A percentile compares a stretch with the other conserved stretches of the same genome.
Evolutionary conservation across 192 early-diverging fungal species (phyloP).

Genomic region (Umbelopsis vinacea): DNA sequence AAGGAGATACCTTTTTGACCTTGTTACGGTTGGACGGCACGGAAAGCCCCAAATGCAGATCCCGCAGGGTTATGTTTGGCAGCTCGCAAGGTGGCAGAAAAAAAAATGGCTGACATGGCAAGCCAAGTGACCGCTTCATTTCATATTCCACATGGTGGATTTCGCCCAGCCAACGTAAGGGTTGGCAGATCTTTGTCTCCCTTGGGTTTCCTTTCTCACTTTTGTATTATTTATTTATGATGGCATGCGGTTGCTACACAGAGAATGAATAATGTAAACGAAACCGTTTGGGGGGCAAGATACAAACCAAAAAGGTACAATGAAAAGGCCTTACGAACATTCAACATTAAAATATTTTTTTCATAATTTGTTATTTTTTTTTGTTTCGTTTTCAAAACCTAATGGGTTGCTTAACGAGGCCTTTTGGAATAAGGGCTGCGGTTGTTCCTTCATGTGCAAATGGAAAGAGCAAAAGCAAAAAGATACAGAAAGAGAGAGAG

Average conservation of each 20-base stretch:
- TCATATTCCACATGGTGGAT: not conserved
- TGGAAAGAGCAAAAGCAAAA: not conserved
- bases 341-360: too few species aligned
- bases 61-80: not conserved
- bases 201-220: not conserved
- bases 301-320: slow-evolving; percentile 8
- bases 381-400: not conserved
- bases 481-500: not conserved
- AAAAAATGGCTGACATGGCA: not conserved
- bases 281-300: not conserved
- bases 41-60: not conserved
- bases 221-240: not conserved
- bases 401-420: not conserved
- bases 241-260: not conserved
- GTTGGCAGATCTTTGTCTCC: not conserved
- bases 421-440: not conserved
- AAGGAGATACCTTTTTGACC: not conserved
- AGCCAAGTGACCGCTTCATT: not conserved
- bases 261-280: not conserved
- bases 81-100: not conserved
- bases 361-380: too few species aligned
- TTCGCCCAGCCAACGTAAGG: too few species aligned
- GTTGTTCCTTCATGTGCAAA: not conserved
- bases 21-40: not conserved
- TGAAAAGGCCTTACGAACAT: slow-evolving; percentile 13